A percentile compares a stretch with the other conserved stretches of the same genome.
These are phyloP conservation scores for Tetrapisispora phaffii DNA, from an alignment of 805 yeast genomes.

Conservation along the genomic window DNA sequence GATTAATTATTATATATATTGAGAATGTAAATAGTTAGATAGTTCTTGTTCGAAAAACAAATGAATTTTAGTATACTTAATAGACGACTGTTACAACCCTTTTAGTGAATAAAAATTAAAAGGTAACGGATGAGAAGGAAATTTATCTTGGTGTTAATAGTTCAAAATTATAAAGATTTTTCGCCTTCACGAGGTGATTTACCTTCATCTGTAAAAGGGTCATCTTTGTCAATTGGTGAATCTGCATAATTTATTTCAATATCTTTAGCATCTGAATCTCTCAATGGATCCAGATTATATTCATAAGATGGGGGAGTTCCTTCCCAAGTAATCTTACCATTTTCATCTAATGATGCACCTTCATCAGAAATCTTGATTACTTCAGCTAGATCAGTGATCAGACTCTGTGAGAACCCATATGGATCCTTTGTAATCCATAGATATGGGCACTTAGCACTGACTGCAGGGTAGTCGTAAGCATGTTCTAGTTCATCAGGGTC, in stretches of 20 bases:
- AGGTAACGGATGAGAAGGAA: background rate
- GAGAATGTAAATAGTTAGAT: background rate
- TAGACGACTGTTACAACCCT: background rate
- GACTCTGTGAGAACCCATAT: constrained; percentile 61
- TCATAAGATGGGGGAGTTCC: constrained; percentile 41
- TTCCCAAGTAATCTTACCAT: constrained; percentile 39
- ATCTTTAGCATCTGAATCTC: constrained; percentile 3
- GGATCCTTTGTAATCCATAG: constrained; percentile 91
- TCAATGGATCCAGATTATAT: background rate
- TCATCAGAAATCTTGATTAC: constrained; percentile 58
- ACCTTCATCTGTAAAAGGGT: constrained; percentile 5
- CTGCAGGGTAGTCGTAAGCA: constrained; percentile 73
- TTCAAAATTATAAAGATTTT: background rate
- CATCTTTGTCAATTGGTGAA: background rate
- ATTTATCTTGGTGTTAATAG: too few species aligned
- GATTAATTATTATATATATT: too few species aligned
- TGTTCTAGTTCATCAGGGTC: constrained; percentile 35
- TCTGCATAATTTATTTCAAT: background rate
- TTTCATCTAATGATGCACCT: constrained; percentile 48
- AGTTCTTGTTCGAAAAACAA: background rate
- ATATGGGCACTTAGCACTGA: constrained; percentile 56
- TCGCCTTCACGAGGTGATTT: background rate
- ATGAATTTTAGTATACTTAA: too few species aligned
- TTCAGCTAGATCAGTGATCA: constrained; percentile 46
- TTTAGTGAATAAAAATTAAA: background rate